Base-by-base conservation (phyloP, 2,329 filamentous ascomycete genomes). In the Colletotrichum horii region DNA sequence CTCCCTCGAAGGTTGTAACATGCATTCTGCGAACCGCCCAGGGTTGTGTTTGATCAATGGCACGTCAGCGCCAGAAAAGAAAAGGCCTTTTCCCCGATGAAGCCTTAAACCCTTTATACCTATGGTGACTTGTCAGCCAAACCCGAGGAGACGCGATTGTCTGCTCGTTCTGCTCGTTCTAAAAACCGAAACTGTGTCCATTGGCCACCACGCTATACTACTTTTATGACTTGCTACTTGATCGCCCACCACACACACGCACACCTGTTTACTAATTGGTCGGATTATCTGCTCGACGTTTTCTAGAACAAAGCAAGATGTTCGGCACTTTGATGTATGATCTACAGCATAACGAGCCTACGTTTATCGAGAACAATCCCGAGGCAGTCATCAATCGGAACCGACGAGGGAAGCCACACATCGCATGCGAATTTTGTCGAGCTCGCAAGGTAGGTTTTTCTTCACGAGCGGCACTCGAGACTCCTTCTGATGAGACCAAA, bases 261-360 rank as follows among this genome's bases (percentile, higher is more conserved):
- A 36, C 28, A 26, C 11, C 4, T 4, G 16, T 24, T 38, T 8
- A 30, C 22, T 64, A 60, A 52, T 62, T 62, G 19, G 34, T 28
- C 52, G 32, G n/a, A 8, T 34, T 52, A 9, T 26, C 30, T 30
- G 43, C n/a, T 38, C 52, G 28, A 30, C n/a, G 43, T 26, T 24
- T n/a, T 38, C 19, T 28, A n/a, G 30, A 38, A n/a, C 48, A 38
- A 58, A 14, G 28, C 26, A 67, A 67, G 14, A 73, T 73, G 70
- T 73, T 73, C 43, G 70, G 70, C 7, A 73, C 70, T 24, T n/a
- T 73, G 28, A 68, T 73, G 55, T 73, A 73, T 69, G 70, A 68
- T 36, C 8, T 73, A 2, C 64, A 55, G 14, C 70, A 73, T 12
- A 62, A 73, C 19, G 70, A 73, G 30, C 70, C 65, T 5, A 73